Percentiles rank a stretch among this genome's conserved stretches.
Conservation (phyloP, 2,329 filamentous ascomycete species). For the Diaporthe vaccinii region DNA sequence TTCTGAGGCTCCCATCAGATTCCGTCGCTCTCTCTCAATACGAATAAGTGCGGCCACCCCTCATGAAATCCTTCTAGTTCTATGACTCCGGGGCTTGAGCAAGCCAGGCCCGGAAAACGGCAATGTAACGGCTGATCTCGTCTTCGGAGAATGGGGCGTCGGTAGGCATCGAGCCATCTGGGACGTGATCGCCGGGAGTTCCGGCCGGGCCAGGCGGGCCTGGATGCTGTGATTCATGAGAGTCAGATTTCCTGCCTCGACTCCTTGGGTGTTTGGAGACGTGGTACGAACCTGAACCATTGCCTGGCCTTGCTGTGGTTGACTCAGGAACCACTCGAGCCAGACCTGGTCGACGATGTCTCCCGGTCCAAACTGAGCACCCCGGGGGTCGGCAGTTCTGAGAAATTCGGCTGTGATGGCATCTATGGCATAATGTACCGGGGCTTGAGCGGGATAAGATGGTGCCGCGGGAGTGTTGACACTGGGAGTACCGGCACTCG, state of each 20-base stretch:
- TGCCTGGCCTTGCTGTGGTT: too few relatives aligned
- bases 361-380: background rate
- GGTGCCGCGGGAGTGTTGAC: background rate
- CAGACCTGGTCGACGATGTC: background rate
- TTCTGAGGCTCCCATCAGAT: too few relatives aligned
- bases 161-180: too few relatives aligned
- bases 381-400: background rate
- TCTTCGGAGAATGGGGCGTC: background rate
- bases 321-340: rapidly evolving
- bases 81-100: background rate
- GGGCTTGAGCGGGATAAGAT: background rate
- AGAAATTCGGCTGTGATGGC: background rate
- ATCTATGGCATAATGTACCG: background rate
- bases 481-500: background rate
- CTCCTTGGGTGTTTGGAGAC: background rate
- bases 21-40: background rate
- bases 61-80: background rate
- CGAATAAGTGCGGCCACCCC: too few relatives aligned
- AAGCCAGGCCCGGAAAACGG: background rate
- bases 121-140: background rate
- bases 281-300: background rate
- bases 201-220: too few relatives aligned
- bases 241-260: background rate
- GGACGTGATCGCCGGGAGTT: background rate
- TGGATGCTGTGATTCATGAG: background rate